Evolutionary conservation across 2,329 filamentous ascomycete species (phyloP), one percentile per base, ranked within the genome.

Genomic region (Phoma sp.): DNA sequence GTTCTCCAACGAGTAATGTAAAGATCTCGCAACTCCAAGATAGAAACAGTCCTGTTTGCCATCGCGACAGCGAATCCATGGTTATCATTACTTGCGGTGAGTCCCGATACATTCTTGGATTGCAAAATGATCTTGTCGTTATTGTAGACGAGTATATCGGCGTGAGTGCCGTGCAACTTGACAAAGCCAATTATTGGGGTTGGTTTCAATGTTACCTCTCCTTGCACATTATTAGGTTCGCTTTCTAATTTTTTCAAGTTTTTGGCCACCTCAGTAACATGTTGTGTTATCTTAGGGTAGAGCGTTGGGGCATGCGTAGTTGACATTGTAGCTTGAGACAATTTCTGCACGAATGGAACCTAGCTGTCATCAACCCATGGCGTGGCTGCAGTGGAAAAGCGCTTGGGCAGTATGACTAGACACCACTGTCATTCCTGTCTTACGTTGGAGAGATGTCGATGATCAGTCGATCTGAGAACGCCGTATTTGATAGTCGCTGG

Each of bases 81-180:
- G 11, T 71, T 71, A 22, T 71, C 66, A 30, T 60, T 64, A 10
- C 48, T 41, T 7, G 35, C 39, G 8, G 14, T 57, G 43, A 71
- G 53, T 11, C 58, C 56, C 9, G 35, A 13, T 4, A 63, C 59
- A 47, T 70, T 69, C 2, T 64, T 64, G 2, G 64, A 68, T 25
- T 72, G 68, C 6, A 71, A 59, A 11, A 58, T 24, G 29, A 72
- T 64, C 10, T 22, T 57, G 14, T 68, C 30, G 38, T 67, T 53
- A 8, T 25, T 32, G 32, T 62, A 47, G 29, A 73, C 38, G 4
- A 71, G 56, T 4, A 73, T 70, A 38, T 72, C 69, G 29, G 64
- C 65, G 35, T 72, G 72, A 1, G 68, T 71, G 24, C 71, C 70
- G 49, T 72, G 71, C 13, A 73, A 59, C 29, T 72, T 75, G 36